Conservation (phyloP, 2,329 filamentous ascomycete genomes). For the Biscogniauxia mediterranea region DNA sequence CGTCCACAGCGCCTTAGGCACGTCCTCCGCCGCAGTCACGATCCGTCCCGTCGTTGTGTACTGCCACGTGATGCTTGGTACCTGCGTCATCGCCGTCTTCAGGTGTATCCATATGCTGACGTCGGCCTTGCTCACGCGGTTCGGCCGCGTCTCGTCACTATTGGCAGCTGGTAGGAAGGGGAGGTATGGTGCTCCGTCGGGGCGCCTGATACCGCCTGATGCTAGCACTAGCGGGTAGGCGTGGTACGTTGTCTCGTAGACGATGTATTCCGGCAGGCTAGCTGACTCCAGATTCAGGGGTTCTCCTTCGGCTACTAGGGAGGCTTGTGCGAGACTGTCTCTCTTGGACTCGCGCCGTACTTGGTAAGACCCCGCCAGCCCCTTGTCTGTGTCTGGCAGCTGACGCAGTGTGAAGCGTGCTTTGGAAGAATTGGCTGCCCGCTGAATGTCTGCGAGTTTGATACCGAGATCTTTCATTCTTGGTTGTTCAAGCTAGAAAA, state of each 20-base stretch:
- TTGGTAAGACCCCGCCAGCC: constrained; percentile 33
- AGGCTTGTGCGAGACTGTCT: constrained; percentile 19
- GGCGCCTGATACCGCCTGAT: constrained; percentile 39
- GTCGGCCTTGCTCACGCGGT: constrained; percentile 36
- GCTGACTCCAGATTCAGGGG: constrained; percentile 31
- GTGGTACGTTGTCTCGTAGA: constrained; percentile 46
- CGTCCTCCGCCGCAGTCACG: constrained; percentile 32
- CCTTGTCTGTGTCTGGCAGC: constrained; percentile 21
- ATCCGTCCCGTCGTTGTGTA: constrained; percentile 37
- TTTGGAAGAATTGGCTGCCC: constrained; percentile 36
- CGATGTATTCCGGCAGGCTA: constrained; percentile 40
- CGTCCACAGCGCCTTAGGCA: constrained; percentile 40
- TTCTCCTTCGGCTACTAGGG: constrained; percentile 31
- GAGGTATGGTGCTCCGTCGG: constrained; percentile 37
- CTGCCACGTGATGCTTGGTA: constrained; percentile 37
- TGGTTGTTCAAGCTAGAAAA: constrained; percentile 34
- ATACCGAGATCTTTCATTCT: constrained; percentile 36
- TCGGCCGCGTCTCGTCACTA: constrained; percentile 28
- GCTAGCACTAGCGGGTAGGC: constrained; percentile 43
- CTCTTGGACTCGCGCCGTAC: constrained; percentile 35
- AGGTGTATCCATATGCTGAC: constrained; percentile 43
- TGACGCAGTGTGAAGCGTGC: constrained; percentile 36
- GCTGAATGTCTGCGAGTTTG: constrained; percentile 36
- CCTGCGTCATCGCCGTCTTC: constrained; percentile 32
- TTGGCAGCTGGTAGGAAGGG: constrained; percentile 32